Percentiles rank a stretch among this genome's conserved stretches.
phyloP scores from a whole-genome alignment of 176 grass and related monocot species.

The barley (Hordeum vulgare) region MorexV3_pseudomolecules_assembly NC_058523.1:518902175-518902674 shows the following conservation, averaged over 20 bases:
- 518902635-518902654: slow-evolving; percentile 60
- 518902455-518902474: slow-evolving; percentile 73
- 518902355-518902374: not conserved
- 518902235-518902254: not conserved
- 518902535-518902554: slow-evolving; percentile 68
- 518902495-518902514: slow-evolving; percentile 80
- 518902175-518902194: not conserved
- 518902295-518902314: not conserved
- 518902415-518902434: slow-evolving; percentile 81
- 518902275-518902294: not conserved
- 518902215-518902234: not conserved
- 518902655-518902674: slow-evolving; percentile 90
- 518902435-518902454: slow-evolving; percentile 67
- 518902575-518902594: not conserved
- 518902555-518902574: slow-evolving; percentile 46
- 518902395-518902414: slow-evolving; percentile 69
- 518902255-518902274: not conserved
- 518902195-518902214: not conserved
- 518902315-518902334: not conserved
- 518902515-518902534: slow-evolving; percentile 69
- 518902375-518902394: not conserved
- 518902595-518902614: not conserved
- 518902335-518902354: not conserved
- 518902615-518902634: not conserved
- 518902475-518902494: slow-evolving; percentile 95